A percentile compares a stretch with the other conserved stretches of the same genome.
phyloP scores from a whole-genome alignment of 257 asterid genomes.

The Petunia axillaris region DNA sequence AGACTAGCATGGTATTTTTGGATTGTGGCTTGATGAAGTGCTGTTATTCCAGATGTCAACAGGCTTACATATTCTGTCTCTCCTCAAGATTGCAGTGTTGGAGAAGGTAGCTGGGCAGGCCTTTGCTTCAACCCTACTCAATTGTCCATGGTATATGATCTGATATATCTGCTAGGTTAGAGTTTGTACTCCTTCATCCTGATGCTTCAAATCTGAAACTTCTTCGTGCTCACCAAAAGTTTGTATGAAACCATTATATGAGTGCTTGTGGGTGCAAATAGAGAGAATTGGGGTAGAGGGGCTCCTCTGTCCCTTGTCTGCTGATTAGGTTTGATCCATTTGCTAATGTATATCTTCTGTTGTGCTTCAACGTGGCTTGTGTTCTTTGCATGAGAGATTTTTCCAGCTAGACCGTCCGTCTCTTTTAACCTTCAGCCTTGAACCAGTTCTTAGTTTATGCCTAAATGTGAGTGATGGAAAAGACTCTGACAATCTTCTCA shows the following conservation, averaged over 20 bases:
- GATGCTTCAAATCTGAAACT: not conserved
- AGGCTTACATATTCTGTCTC: conserved; percentile 69
- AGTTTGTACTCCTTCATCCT: not conserved
- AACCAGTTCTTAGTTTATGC: not conserved
- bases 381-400: not conserved
- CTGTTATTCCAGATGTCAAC: conserved; percentile 53
- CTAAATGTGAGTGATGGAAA: not conserved
- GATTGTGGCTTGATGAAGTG: conserved; percentile 7
- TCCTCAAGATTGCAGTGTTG: conserved; percentile 81
- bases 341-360: not conserved
- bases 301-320: not conserved
- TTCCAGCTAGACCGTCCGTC: not conserved
- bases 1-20: not conserved
- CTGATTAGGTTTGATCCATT: not conserved
- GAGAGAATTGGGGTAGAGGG: not conserved
- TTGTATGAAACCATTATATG: not conserved
- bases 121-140: conserved; percentile 83
- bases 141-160: conserved; percentile 64
- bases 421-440: not conserved
- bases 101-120: conserved; percentile 97
- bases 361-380: conserved; percentile 12
- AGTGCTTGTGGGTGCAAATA: conserved; percentile 17
- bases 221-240: not conserved
- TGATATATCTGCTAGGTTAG: conserved; percentile 18
- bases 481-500: not conserved